phyloP scores from a whole-genome alignment of 352 stramenopile species.

The Pythium utonaiense region DNA sequence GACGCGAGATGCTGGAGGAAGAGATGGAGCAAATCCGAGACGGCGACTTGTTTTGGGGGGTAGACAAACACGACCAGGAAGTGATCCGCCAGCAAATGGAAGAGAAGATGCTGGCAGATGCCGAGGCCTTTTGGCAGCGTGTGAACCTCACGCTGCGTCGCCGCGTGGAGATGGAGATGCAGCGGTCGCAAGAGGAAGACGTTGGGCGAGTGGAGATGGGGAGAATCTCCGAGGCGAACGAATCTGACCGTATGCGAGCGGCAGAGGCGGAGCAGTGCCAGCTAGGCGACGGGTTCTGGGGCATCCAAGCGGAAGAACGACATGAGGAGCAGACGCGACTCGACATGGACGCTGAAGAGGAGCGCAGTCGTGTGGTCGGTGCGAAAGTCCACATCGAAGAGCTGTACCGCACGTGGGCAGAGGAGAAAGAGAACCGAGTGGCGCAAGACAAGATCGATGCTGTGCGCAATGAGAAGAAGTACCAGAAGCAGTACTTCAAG shows the following conservation, averaged over 20 bases:
- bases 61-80: conserved; percentile 42
- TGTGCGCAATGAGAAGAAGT: conserved; percentile 32
- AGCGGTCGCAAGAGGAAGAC: conserved; percentile 25
- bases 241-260: conserved; percentile 27
- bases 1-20: conserved; percentile 51
- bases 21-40: conserved; percentile 43
- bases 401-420: conserved; percentile 30
- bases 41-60: conserved; percentile 53
- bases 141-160: conserved; percentile 29
- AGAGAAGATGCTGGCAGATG: conserved; percentile 37
- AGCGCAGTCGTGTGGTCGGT: conserved; percentile 33
- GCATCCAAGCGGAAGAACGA: conserved; percentile 50
- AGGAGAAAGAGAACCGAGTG: conserved; percentile 24
- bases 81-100: conserved; percentile 36
- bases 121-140: conserved; percentile 41
- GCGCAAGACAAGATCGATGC: conserved; percentile 18
- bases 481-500: conserved; percentile 47
- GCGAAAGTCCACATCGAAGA: conserved; percentile 25
- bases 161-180: conserved; percentile 18
- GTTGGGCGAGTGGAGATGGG: conserved; percentile 24
- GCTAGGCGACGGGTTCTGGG: conserved; percentile 53
- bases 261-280: conserved; percentile 45
- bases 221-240: conserved; percentile 25
- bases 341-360: conserved; percentile 40
- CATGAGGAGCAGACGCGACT: conserved; percentile 28